phyloP scores from a whole-genome alignment of 2,329 filamentous ascomycete species.

The Pseudodiploospora longispora region DNA sequence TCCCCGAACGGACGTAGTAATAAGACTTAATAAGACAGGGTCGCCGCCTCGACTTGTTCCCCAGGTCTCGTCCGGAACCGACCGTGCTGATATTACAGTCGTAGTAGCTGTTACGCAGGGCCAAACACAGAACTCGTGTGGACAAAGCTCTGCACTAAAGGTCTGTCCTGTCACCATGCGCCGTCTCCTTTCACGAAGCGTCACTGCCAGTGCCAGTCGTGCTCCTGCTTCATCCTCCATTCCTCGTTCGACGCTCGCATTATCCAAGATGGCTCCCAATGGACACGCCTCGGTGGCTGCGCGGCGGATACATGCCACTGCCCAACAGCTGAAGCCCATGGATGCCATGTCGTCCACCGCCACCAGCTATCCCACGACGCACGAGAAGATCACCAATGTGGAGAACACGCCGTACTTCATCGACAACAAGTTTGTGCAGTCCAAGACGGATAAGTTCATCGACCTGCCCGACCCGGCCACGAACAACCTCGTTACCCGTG shows the following conservation, averaged over 20 bases:
- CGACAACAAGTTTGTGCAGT: slow-evolving; percentile 69
- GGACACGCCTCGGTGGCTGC: slow-evolving; percentile 31
- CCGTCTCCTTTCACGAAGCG: slow-evolving; percentile 35
- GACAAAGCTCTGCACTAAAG: too few species aligned
- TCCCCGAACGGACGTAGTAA: too few species aligned
- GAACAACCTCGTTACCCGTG: slow-evolving; percentile 76
- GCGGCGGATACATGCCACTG: slow-evolving; percentile 50
- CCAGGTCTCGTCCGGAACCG: too few species aligned
- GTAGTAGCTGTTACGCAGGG: too few species aligned
- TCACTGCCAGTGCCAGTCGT: slow-evolving; percentile 26
- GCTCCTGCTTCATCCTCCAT: slow-evolving; percentile 19
- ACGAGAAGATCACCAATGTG: slow-evolving; percentile 61
- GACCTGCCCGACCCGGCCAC: slow-evolving; percentile 77
- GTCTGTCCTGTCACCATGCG: slow-evolving; percentile 30
- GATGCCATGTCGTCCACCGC: slow-evolving; percentile 46
- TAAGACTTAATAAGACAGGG: too few species aligned
- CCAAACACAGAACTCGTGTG: too few species aligned
- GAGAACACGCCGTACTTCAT: slow-evolving; percentile 73
- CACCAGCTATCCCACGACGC: slow-evolving; percentile 58
- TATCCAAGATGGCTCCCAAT: slow-evolving; percentile 28
- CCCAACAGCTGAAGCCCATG: slow-evolving; percentile 45
- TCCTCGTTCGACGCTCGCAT: slow-evolving; percentile 17
- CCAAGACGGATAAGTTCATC: slow-evolving; percentile 63
- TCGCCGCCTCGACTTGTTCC: too few species aligned
- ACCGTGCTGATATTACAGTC: too few species aligned